Percentiles rank a stretch among this genome's conserved stretches.
Evolutionary conservation across 2,329 filamentous ascomycete species (phyloP).

Genomic region (Neonectria coccinea): DNA sequence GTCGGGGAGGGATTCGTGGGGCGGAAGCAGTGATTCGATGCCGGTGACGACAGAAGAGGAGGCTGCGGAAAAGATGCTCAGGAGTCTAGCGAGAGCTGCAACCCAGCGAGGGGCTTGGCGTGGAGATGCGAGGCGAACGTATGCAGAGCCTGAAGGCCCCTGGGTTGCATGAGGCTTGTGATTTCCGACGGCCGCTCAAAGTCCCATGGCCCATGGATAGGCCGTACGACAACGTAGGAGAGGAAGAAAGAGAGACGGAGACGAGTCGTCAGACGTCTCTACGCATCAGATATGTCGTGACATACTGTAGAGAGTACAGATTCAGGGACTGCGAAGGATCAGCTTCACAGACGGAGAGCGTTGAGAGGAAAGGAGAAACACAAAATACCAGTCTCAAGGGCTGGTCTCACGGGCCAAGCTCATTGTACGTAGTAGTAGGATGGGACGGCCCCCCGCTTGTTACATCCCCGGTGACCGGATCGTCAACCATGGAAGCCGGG

Average conservation of each 20-base stretch:
- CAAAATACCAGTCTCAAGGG: neutral
- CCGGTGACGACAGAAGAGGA: neutral
- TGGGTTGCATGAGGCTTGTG: neutral
- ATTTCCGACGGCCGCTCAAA: neutral
- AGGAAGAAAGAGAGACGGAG: neutral
- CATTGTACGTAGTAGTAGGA: neutral
- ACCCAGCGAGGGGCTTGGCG: slow-evolving; percentile 6
- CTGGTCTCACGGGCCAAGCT: neutral
- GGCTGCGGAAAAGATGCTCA: neutral
- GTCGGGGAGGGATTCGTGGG: slow-evolving; percentile 4
- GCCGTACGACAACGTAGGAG: neutral
- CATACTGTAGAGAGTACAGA: neutral
- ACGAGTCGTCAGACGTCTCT: neutral
- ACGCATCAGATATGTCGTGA: neutral
- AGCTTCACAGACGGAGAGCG: neutral
- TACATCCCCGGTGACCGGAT: neutral
- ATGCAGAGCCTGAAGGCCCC: neutral
- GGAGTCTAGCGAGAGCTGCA: neutral
- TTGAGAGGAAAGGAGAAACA: neutral
- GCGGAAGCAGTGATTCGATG: neutral
- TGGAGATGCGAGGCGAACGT: neutral
- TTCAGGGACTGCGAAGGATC: neutral
- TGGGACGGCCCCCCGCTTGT: neutral
- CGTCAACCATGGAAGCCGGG: neutral
- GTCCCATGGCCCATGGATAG: neutral